Percentiles rank a stretch among this genome's conserved stretches.
Conservation (phyloP, 2,329 filamentous ascomycete species). For the Aureobasidium lini region DNA sequence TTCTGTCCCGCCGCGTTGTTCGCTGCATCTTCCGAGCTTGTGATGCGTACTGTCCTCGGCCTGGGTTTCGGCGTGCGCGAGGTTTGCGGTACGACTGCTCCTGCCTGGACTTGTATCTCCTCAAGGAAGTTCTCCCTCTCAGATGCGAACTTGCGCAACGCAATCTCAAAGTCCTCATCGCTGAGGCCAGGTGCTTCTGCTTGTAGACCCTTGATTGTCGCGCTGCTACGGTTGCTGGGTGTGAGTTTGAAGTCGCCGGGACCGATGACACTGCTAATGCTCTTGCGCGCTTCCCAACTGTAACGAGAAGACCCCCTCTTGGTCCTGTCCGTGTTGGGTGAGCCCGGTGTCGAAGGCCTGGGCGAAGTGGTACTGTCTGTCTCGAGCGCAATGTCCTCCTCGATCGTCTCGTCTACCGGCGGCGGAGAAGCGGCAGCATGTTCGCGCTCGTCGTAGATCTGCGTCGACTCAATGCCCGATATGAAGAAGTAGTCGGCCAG, state of each 20-base stretch:
- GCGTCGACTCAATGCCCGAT: slow-evolving; percentile 44
- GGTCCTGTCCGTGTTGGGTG: slow-evolving; percentile 31
- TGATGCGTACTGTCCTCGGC: slow-evolving; percentile 73
- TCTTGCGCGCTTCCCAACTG: slow-evolving; percentile 43
- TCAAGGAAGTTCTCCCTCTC: slow-evolving; percentile 90
- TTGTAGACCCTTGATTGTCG: slow-evolving; percentile 48
- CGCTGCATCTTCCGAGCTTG: slow-evolving; percentile 57
- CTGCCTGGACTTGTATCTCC: slow-evolving; percentile 81
- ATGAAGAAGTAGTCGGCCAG: slow-evolving; percentile 64
- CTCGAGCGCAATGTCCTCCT: slow-evolving; percentile 50
- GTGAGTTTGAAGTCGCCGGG: slow-evolving; percentile 38
- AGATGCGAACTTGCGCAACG: slow-evolving; percentile 88
- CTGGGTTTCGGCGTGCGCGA: slow-evolving; percentile 52
- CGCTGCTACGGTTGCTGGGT: slow-evolving; percentile 57
- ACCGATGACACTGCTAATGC: slow-evolving; percentile 42
- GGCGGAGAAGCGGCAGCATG: slow-evolving; percentile 14
- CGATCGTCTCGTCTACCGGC: slow-evolving; percentile 45
- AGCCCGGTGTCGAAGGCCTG: slow-evolving; percentile 38
- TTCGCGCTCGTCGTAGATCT: slow-evolving; percentile 42
- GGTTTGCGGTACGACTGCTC: slow-evolving; percentile 54
- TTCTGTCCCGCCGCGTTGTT: slow-evolving; percentile 37
- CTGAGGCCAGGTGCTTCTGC: slow-evolving; percentile 39
- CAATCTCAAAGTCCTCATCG: slow-evolving; percentile 90
- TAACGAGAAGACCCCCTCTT: slow-evolving; percentile 33
- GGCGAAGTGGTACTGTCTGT: slow-evolving; percentile 38